Evolutionary conservation across 2,329 filamentous ascomycete genomes (phyloP).

Genomic region (Hymenoscyphus scutula): DNA sequence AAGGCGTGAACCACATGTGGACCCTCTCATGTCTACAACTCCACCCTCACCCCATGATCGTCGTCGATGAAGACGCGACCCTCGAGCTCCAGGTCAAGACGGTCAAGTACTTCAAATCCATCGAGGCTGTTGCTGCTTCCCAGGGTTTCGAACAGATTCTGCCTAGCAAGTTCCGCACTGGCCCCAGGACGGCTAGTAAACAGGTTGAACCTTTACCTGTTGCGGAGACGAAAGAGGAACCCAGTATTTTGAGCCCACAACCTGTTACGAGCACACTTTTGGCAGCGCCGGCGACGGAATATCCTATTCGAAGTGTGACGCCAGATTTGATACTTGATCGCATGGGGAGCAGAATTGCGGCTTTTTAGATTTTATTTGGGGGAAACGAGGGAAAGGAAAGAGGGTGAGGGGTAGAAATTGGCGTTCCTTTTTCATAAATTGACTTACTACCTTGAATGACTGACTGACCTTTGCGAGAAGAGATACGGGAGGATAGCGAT

Average conservation of each 20-base stretch:
- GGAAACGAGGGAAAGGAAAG: not conserved
- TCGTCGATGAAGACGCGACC: slow-evolving; percentile 78
- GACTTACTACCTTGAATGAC: no score
- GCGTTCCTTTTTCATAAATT: not conserved
- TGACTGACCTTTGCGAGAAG: no score
- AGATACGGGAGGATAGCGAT: no score
- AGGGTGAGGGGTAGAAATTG: not conserved
- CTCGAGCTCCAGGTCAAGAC: slow-evolving; percentile 72
- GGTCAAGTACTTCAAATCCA: slow-evolving; percentile 71
- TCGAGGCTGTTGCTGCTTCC: slow-evolving; percentile 60
- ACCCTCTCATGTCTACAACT: slow-evolving; percentile 78
- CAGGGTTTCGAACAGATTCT: slow-evolving; percentile 58
- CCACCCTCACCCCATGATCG: slow-evolving; percentile 77
- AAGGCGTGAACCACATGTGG: slow-evolving; percentile 88
- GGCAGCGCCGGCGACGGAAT: slow-evolving; percentile 54
- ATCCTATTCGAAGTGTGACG: slow-evolving; percentile 53
- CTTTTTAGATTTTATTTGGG: slow-evolving; percentile 19
- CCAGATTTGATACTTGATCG: slow-evolving; percentile 59
- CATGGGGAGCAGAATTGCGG: slow-evolving; percentile 31
- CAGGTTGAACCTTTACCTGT: slow-evolving; percentile 20
- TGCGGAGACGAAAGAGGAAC: slow-evolving; percentile 29
- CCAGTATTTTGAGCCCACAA: slow-evolving; percentile 52
- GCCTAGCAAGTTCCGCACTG: slow-evolving; percentile 55
- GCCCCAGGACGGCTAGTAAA: slow-evolving; percentile 35
- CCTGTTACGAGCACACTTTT: slow-evolving; percentile 54